These are phyloP conservation scores for barley (Hordeum vulgare) DNA, from an alignment of 176 grass and related monocot species.

Conservation along the genomic window DNA sequence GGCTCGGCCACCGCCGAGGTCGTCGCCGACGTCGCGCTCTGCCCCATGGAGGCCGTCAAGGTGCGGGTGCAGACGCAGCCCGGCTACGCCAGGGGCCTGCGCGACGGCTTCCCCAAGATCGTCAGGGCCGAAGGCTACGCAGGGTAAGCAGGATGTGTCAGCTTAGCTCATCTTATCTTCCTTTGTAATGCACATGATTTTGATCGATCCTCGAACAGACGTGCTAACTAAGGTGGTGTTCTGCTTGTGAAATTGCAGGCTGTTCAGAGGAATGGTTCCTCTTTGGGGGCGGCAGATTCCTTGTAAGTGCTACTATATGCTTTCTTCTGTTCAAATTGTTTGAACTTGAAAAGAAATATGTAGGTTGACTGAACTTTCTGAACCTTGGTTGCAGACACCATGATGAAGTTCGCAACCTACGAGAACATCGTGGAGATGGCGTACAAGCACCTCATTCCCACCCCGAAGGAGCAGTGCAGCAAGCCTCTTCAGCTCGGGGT, in stretches of 20 bases:
- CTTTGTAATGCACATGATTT: background rate
- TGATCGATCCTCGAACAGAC: background rate
- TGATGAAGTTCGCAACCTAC: slow-evolving; percentile 89
- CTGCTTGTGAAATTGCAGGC: slow-evolving; percentile 25
- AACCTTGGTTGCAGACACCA: slow-evolving; percentile 45
- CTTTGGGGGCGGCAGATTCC: slow-evolving; percentile 91
- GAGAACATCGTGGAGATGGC: slow-evolving; percentile 76
- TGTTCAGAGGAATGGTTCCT: slow-evolving; percentile 79
- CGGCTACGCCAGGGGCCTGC: slow-evolving; percentile 55
- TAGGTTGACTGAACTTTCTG: background rate
- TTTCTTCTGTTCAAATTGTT: background rate
- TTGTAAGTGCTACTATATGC: slow-evolving; percentile 24
- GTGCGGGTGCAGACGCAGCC: slow-evolving; percentile 82
- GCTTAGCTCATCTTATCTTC: background rate
- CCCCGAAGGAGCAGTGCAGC: slow-evolving; percentile 61
- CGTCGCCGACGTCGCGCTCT: slow-evolving; percentile 71
- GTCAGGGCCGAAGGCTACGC: slow-evolving; percentile 53
- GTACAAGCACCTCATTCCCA: slow-evolving; percentile 73
- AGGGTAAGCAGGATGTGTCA: slow-evolving; percentile 39
- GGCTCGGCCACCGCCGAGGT: slow-evolving; percentile 76
- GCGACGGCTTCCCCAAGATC: slow-evolving; percentile 70
- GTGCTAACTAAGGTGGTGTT: background rate
- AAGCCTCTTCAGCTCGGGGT: slow-evolving; percentile 72
- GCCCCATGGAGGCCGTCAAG: slow-evolving; percentile 88
- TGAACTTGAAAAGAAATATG: background rate